Evolutionary conservation across 495 filamentous ascomycete genomes (phyloP).

Genomic region (Neurospora terricola): DNA sequence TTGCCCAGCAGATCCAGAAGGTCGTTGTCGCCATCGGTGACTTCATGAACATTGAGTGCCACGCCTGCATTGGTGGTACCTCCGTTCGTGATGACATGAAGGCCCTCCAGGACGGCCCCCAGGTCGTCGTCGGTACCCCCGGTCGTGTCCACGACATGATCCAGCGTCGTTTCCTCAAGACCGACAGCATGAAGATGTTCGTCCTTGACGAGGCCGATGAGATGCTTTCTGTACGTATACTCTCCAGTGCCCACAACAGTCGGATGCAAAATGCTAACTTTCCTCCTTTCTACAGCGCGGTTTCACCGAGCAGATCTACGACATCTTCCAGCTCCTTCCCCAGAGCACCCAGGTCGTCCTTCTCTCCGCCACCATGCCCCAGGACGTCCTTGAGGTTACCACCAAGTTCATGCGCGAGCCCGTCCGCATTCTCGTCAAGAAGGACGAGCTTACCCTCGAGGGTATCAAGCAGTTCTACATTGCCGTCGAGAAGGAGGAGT

Average conservation of each 20-base stretch:
- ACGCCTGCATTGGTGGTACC: constrained; percentile 96
- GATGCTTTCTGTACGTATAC: constrained; percentile 60
- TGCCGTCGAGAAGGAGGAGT: constrained; percentile 98
- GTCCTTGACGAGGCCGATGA: constrained; percentile 96
- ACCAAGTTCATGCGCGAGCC: constrained; percentile 99
- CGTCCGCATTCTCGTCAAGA: constrained; percentile 97
- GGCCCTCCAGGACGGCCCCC: constrained; percentile 92
- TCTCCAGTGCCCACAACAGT: neutral
- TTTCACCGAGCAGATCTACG: constrained; percentile 99
- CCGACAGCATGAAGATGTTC: constrained; percentile 96
- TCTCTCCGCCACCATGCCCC: constrained; percentile 91
- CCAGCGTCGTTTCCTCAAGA: constrained; percentile 85
- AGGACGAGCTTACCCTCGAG: constrained; percentile 96
- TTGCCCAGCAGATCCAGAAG: constrained; percentile 95
- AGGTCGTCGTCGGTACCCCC: constrained; percentile 93
- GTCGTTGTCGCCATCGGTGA: constrained; percentile 96
- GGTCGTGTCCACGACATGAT: constrained; percentile 99
- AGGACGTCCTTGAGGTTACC: constrained; percentile 98
- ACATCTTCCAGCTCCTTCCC: constrained; percentile 94
- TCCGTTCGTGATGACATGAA: constrained; percentile 96
- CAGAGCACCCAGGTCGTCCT: constrained; percentile 96
- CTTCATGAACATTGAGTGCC: constrained; percentile 99
- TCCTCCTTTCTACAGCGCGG: constrained; percentile 52
- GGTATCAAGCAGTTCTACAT: constrained; percentile 99
- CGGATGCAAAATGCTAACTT: constrained; percentile 4